These are phyloP conservation scores for Amanita molliuscula DNA, from an alignment of 768 basidiomycete species.

Conservation along the genomic window DNA sequence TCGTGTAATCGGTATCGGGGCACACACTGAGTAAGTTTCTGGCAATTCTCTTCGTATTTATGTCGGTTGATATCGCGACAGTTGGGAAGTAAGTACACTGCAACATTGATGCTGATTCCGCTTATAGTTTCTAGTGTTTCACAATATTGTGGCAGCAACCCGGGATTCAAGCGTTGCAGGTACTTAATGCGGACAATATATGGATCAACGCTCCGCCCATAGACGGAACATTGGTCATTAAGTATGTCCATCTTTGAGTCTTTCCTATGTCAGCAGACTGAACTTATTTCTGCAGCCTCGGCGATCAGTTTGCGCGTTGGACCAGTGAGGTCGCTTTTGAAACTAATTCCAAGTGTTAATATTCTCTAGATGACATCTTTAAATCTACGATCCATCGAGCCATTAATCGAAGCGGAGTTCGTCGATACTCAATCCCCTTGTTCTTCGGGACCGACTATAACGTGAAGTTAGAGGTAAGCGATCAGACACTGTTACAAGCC, in stretches of 20 bases:
- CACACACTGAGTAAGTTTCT: constrained; percentile 58
- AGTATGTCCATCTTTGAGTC: constrained; percentile 32
- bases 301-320: constrained; percentile 84
- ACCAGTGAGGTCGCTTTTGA: constrained; percentile 47
- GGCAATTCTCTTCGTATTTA: not conserved
- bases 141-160: constrained; percentile 82
- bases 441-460: constrained; percentile 91
- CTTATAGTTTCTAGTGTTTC: constrained; percentile 46
- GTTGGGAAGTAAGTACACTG: constrained; percentile 30
- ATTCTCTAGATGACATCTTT: constrained; percentile 69
- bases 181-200: constrained; percentile 61
- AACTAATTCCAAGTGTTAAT: not conserved
- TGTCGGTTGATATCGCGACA: constrained; percentile 8
- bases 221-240: constrained; percentile 77
- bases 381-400: constrained; percentile 86
- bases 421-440: constrained; percentile 77
- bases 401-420: constrained; percentile 59
- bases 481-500: constrained; percentile 1
- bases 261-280: not conserved
- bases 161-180: constrained; percentile 66
- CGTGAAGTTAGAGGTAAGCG: constrained; percentile 60
- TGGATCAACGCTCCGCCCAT: constrained; percentile 83
- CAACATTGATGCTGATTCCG: not conserved
- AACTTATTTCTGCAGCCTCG: constrained; percentile 36
- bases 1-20: constrained; percentile 73